phyloP scores from a whole-genome alignment of 2,329 filamentous ascomycete species.

The Fulvia fulva region DNA sequence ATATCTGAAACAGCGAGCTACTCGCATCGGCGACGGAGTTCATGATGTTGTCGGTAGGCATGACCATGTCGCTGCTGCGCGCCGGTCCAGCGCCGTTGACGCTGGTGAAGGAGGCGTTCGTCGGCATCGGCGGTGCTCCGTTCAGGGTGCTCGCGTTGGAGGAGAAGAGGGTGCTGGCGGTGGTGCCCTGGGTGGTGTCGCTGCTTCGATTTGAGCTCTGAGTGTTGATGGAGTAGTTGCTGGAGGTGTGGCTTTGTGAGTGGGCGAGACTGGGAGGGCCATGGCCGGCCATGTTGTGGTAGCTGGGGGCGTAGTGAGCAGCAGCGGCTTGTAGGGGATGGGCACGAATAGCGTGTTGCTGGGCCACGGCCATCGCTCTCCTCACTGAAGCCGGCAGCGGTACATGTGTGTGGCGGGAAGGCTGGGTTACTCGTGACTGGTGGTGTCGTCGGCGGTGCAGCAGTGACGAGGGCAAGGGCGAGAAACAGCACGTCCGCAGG shows the following conservation, averaged over 20 bases:
- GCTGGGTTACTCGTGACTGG: too few species aligned
- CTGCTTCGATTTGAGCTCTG: constrained; percentile 45
- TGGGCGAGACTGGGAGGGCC: constrained; percentile 35
- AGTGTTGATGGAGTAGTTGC: constrained; percentile 45
- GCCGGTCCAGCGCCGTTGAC: constrained; percentile 30
- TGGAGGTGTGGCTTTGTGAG: constrained; percentile 44
- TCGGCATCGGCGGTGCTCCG: constrained; percentile 32
- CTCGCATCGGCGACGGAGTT: constrained; percentile 93
- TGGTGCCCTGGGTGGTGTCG: constrained; percentile 46
- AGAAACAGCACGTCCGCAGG: too few species aligned
- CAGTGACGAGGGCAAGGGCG: too few species aligned
- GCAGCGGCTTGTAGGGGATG: not conserved
- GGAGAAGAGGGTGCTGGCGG: constrained; percentile 43
- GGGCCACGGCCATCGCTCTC: not conserved
- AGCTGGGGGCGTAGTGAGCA: constrained; percentile 4
- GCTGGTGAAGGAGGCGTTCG: constrained; percentile 35
- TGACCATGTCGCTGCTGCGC: constrained; percentile 49
- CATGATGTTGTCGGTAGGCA: constrained; percentile 89
- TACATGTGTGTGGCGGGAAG: too few species aligned
- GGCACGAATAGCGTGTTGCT: too few species aligned
- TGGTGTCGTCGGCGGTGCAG: too few species aligned
- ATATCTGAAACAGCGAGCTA: constrained; percentile 91
- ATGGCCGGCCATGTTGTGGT: constrained; percentile 21
- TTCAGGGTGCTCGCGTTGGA: constrained; percentile 21
- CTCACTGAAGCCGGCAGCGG: too few species aligned